Evolutionary conservation across 176 grass and related monocot genomes (phyloP).

Genomic region (Carex myosuroides): DNA sequence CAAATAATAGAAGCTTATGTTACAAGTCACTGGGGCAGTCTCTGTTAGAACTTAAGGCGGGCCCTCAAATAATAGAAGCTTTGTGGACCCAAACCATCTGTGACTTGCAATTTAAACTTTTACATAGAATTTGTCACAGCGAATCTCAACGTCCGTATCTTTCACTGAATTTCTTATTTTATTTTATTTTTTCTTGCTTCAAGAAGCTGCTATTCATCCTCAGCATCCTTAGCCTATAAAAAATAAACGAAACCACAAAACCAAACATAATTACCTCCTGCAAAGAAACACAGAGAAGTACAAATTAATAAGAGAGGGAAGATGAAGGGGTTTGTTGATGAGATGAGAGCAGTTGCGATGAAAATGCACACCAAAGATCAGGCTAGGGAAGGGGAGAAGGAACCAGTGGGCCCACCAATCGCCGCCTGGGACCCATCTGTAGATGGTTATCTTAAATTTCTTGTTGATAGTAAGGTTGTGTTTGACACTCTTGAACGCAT

Average conservation of each 20-base stretch:
- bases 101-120: neutral
- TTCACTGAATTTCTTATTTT: neutral
- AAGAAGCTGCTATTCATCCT: neutral
- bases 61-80: neutral
- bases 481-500: slow-evolving; percentile 69
- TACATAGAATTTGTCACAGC: neutral
- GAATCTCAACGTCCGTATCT: neutral
- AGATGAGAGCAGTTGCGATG: slow-evolving; percentile 83
- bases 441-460: slow-evolving; percentile 65
- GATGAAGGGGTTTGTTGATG: slow-evolving; percentile 66
- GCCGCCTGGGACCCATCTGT: slow-evolving; percentile 56
- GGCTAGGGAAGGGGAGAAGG: slow-evolving; percentile 70
- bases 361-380: slow-evolving; percentile 85
- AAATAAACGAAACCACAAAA: neutral
- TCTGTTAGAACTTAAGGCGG: neutral
- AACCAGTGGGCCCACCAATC: slow-evolving; percentile 57
- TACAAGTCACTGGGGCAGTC: neutral
- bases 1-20: neutral
- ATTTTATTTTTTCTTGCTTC: neutral
- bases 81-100: neutral
- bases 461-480: slow-evolving; percentile 86
- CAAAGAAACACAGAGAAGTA: neutral
- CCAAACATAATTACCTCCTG: neutral
- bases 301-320: slow-evolving; percentile 10
- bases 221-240: neutral